Evolutionary conservation across 2,329 filamentous ascomycete species (phyloP), one percentile per base, ranked within the genome.

Genomic region (Fusarium virguliforme): DNA sequence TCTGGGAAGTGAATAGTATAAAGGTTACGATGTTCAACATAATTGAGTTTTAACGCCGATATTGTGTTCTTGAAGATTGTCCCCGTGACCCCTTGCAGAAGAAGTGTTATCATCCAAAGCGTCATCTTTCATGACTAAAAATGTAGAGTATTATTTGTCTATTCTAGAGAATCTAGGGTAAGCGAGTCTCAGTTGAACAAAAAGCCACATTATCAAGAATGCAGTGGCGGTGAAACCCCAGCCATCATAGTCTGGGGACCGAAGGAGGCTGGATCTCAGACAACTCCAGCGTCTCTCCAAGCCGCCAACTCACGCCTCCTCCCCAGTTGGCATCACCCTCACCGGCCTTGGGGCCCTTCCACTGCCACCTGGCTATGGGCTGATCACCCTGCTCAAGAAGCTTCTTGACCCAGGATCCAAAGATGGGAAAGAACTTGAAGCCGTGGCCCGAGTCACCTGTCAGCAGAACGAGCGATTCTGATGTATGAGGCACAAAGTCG

Each of bases 371-470:
- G 8, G 4, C 30, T 9, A 24, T 53, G 12, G 28, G 34, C 6
- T 53, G 48, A 18, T 24, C 48, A 2, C 48, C 18, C 10, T 53
- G n/a, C 18, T 35, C 48, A 0, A 90, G 56, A 6, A 90, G 71
- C 9, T 84, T 80, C 50, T 78, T 80, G 2, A 89, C 83, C 83
- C 86, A 90, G 12, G 79, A 76, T 0, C 89, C 88, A n/a, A 88
- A 80, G 30, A 89, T 83, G 0, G 88, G 88, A 57, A 90, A 84
- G 84, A 90, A 88, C 78, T 91, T 90, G 76, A 90, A 90, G 0
- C 85, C 87, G 72, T 91, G 88, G 0, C 88, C 89, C 2, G 88
- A 90, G 72, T 90, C 89, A 0, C 88, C 88, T 0, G 86, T 85
- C 1, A 86, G 68, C 0, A 89, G 74, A 3, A 90, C 76, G 3